Evolutionary conservation across 345 rosid genomes (phyloP), one percentile per base, ranked within the genome.

Genomic region (Dovyalis caffra): DNA sequence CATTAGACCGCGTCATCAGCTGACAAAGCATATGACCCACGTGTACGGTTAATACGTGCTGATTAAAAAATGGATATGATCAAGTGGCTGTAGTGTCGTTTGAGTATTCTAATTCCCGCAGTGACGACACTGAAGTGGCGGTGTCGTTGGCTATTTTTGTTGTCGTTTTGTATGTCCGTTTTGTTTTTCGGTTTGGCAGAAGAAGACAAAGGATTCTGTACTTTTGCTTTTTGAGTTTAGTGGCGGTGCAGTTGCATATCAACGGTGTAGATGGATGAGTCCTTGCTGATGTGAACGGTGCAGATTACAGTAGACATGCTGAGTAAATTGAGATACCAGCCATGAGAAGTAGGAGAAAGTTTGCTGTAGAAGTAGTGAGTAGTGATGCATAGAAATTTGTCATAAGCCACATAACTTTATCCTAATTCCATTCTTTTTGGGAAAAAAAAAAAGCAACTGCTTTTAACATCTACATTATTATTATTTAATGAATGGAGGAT

Each of bases 171-270:
- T 53, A 10, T 37, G 43, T 29, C 18, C 10, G 15, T 69, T 51
- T 69, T 69, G 63, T 10, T 69, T 69, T 61, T 51, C 29, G 43
- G 38, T n/a, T n/a, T n/a, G n/a, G n/a, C n/a, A n/a, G n/a, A n/a
- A n/a, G n/a, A n/a, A n/a, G n/a, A n/a, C n/a, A n/a, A n/a, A n/a
- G n/a, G n/a, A 35, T 69, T 69, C 33, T 0, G n/a, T 26, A 5
- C 18, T 1, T 26, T 51, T 18, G 0, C 34, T 49, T 68, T 69
- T 25, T 61, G 33, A 2, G 18, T 61, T 18, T 4, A 6, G 3
- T 25, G 1, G 25, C 4, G 20, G 2, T 57, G 3, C 62, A 23
- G 25, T 18, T 25, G 1, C 23, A 23, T 57, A 20, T 57, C n/a
- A 57, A 25, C 33, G 26, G 33, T 8, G 9, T 6, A 35, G 38